Evolutionary conservation across 1,284 basidiomycete genomes (phyloP).

Genomic region (Coniophora puteana): DNA sequence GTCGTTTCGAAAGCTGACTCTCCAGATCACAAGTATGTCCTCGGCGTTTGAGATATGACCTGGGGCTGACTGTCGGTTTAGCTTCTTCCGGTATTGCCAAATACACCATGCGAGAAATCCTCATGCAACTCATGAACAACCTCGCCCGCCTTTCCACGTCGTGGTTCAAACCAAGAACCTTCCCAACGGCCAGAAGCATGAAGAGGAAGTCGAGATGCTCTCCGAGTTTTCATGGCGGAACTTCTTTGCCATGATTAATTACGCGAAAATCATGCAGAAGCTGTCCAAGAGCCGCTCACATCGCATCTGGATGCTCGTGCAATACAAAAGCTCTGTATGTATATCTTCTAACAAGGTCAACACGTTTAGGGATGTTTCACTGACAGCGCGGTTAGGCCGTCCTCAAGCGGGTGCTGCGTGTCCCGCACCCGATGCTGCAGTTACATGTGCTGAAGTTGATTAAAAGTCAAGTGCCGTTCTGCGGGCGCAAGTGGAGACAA

Average conservation of each 20-base stretch:
- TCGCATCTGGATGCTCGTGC: constrained; percentile 93
- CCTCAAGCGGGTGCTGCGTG: constrained; percentile 90
- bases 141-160: constrained; percentile 52
- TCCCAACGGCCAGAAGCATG: constrained; percentile 67
- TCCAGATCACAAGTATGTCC: constrained; percentile 76
- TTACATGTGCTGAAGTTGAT: constrained; percentile 97
- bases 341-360: too few species aligned
- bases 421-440: constrained; percentile 93
- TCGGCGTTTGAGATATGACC: constrained; percentile 3
- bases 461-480: constrained; percentile 98
- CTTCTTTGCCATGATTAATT: constrained; percentile 98
- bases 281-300: constrained; percentile 93
- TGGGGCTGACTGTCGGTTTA: constrained; percentile 30
- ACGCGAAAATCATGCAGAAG: constrained; percentile 98
- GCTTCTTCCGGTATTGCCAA: constrained; percentile 95
- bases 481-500: constrained; percentile 97
- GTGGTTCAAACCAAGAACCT: constrained; percentile 50
- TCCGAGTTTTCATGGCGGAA: constrained; percentile 98
- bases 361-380: constrained; percentile 11
- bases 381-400: constrained; percentile 63
- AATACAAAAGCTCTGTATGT: constrained; percentile 95
- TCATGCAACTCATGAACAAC: constrained; percentile 57
- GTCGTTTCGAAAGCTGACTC: constrained; percentile 89
- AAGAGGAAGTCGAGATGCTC: constrained; percentile 88
- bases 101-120: constrained; percentile 66